Evolutionary conservation across 169 alveolate species (phyloP), one percentile per base, ranked within the genome.

Genomic region (Neospora caninum): DNA sequence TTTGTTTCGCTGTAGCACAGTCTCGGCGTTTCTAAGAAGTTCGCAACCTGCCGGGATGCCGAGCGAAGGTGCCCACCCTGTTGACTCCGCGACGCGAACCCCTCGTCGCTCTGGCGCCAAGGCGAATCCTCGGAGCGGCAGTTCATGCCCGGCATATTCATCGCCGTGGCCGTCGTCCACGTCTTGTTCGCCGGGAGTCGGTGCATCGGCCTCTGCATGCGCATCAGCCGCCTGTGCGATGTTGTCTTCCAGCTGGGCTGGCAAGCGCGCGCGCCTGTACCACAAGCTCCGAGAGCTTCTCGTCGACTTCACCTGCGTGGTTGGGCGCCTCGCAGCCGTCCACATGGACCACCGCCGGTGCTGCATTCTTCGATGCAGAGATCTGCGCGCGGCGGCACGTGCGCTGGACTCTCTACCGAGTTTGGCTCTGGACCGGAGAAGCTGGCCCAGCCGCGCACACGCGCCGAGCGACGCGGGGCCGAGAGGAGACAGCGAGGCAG

Each of bases 321-420:
- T 43, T 9, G 89, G 89, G 2, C 22, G 89, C 13, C 41, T 82
- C 20, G 89, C 89, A 9, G 89, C 89, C 25, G 89, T 82, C 13
- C 89, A 82, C 64, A 82, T 82, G 89, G 89, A 82, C 54, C 89
- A 82, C 39, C 53, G 89, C 69, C 89, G 89, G 67, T 82, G 89
- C 89, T 82, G 89, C 39, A 16, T 82, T 22, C 67, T 82, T 29
- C 27, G 89, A 31, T 82, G 89, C 64, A 13, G 89, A 18, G 89
- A 82, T 82, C 41, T 82, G 64, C 27, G 39, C 18, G 89, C 89
- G 6, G 89, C 89, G n/a, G 53, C 89, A 36, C n/a, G 89, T 34
- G 89, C 89, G 10, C 39, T 82, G 64, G 64, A 41, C 64, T 41
- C 42, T n/a, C 42, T 73, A 1, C 84, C 84, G 22, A 73, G 49